These are phyloP conservation scores for Zancudomyces culisetae DNA, from an alignment of 371 early-diverging fungal species.

Conservation along the genomic window DNA sequence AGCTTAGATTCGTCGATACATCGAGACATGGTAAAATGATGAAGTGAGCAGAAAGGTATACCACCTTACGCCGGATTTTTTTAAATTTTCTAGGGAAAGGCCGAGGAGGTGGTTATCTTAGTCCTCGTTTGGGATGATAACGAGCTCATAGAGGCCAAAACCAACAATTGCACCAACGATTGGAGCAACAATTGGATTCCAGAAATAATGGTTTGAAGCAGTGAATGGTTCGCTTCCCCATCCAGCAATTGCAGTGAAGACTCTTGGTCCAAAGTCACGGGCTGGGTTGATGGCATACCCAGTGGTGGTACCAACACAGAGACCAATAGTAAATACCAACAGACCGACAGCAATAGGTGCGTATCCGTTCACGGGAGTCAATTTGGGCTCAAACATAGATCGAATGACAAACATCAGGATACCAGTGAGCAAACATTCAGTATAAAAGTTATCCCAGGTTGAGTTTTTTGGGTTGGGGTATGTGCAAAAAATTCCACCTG, in stretches of 20 bases:
- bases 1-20: too few species aligned
- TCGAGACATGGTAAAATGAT: too few species aligned
- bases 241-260: constrained; percentile 47
- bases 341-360: constrained; percentile 37
- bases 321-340: constrained; percentile 37
- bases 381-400: constrained; percentile 46
- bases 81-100: too few species aligned
- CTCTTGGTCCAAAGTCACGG: constrained; percentile 71
- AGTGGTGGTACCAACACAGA: constrained; percentile 45
- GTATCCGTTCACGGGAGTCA: constrained; percentile 32
- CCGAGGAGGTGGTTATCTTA: too few species aligned
- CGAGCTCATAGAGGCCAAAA: constrained; percentile 1
- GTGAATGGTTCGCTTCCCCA: constrained; percentile 55
- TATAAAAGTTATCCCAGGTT: constrained; percentile 29
- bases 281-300: constrained; percentile 73
- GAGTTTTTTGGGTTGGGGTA: constrained; percentile 32
- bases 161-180: constrained; percentile 41
- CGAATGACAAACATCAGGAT: constrained; percentile 48
- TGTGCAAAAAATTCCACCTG: constrained; percentile 50
- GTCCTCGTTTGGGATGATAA: constrained; percentile 4
- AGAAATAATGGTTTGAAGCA: constrained; percentile 40
- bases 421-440: constrained; percentile 61
- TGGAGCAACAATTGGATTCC: constrained; percentile 63
- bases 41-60: too few species aligned
- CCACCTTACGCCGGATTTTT: too few species aligned